A percentile compares a stretch with the other conserved stretches of the same genome.
These are phyloP conservation scores for Aphanocladium album DNA, from an alignment of 2,329 filamentous ascomycete genomes.

Conservation along the genomic window DNA sequence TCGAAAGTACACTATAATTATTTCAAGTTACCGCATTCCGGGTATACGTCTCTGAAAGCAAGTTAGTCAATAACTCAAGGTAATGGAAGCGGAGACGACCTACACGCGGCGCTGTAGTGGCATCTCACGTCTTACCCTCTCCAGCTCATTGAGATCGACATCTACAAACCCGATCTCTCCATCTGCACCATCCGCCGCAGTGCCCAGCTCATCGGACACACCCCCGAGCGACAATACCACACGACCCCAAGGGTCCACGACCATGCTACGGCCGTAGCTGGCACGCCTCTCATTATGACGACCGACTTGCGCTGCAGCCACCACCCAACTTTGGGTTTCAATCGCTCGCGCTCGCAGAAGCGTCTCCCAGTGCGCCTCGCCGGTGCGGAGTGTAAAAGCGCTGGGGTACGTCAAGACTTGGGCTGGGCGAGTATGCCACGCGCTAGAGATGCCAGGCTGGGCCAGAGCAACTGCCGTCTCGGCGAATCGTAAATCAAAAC, in stretches of 20 bases:
- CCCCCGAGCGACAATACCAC: conserved; percentile 62
- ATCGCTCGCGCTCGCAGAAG: conserved; percentile 77
- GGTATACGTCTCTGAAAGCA: conserved; percentile 6
- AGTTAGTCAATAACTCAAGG: background rate
- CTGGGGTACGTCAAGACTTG: conserved; percentile 82
- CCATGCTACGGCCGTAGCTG: conserved; percentile 82
- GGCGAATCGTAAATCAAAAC: conserved; percentile 85
- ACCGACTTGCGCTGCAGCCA: conserved; percentile 78
- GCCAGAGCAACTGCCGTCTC: conserved; percentile 67
- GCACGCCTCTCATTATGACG: conserved; percentile 66
- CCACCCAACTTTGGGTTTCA: conserved; percentile 81
- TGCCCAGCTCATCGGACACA: conserved; percentile 37
- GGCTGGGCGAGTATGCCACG: conserved; percentile 40
- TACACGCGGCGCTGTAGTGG: conserved; percentile 47
- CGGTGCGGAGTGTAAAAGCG: conserved; percentile 84
- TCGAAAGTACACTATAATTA: background rate
- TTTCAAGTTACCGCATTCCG: conserved; percentile 9
- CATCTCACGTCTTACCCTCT: conserved; percentile 46
- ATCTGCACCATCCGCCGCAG: conserved; percentile 35
- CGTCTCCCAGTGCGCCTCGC: conserved; percentile 78
- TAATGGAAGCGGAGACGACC: conserved; percentile 26
- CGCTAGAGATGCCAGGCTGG: conserved; percentile 28
- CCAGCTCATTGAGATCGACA: conserved; percentile 44
- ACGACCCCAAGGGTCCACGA: conserved; percentile 81
- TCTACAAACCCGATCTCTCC: conserved; percentile 51